phyloP scores from a whole-genome alignment of 2,329 filamentous ascomycete species.

The Sclerotinia glacialis region DNA sequence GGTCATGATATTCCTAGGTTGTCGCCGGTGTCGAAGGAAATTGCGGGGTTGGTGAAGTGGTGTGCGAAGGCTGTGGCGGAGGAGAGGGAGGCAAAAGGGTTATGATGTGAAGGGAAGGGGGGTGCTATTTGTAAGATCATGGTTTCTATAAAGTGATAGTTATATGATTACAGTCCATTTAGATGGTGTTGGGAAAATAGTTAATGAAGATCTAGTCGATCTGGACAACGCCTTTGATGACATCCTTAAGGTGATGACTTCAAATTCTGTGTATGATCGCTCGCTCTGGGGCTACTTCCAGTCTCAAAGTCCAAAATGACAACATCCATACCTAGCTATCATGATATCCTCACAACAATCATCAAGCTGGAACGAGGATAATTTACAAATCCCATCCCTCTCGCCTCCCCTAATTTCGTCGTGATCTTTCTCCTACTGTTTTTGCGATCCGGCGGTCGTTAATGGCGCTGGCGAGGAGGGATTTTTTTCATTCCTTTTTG shows the following conservation, averaged over 20 bases:
- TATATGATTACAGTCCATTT: not conserved
- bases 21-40: slow-evolving; percentile 35
- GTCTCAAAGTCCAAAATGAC: not conserved
- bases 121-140: not conserved
- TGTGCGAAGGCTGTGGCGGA: slow-evolving; percentile 2
- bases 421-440: slow-evolving; percentile 51
- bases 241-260: not conserved
- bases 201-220: not conserved
- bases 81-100: not conserved
- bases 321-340: too few species aligned
- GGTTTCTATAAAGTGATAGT: not conserved
- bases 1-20: slow-evolving; percentile 46
- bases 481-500: slow-evolving; percentile 39
- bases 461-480: slow-evolving; percentile 45
- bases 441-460: slow-evolving; percentile 56
- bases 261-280: not conserved
- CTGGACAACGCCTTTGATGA: not conserved
- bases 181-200: not conserved
- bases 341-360: too few species aligned
- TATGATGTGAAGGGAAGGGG: not conserved
- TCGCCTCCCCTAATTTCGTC: slow-evolving; percentile 47
- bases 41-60: slow-evolving; percentile 35
- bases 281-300: not conserved
- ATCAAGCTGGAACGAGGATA: not conserved
- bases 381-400: slow-evolving; percentile 40